Evolutionary conservation across 164 flowering plant genomes (phyloP).

Genomic region (Macadamia integrifolia): DNA sequence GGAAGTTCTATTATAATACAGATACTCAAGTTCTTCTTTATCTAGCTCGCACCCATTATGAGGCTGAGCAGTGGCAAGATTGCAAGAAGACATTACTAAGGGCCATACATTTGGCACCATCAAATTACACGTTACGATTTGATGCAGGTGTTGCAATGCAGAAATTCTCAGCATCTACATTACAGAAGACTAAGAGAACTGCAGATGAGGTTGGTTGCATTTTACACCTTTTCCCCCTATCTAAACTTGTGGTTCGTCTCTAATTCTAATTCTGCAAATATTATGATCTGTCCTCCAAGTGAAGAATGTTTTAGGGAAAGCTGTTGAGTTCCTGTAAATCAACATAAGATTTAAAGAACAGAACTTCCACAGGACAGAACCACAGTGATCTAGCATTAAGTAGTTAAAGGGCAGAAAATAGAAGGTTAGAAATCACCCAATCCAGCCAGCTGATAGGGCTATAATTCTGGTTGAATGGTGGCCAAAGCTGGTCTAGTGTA

Average conservation of each 20-base stretch:
- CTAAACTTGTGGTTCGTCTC: background rate
- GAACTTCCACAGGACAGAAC: too few relatives aligned
- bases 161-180: constrained; percentile 84
- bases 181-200: constrained; percentile 78
- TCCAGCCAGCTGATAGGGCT: too few relatives aligned
- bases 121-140: constrained; percentile 85
- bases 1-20: constrained; percentile 79
- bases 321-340: too few relatives aligned
- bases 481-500: too few relatives aligned
- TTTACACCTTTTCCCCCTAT: background rate
- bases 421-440: too few relatives aligned
- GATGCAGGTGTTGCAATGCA: constrained; percentile 94
- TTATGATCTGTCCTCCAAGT: background rate
- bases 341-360: too few relatives aligned
- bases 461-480: too few relatives aligned
- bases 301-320: background rate
- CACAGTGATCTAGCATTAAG: too few relatives aligned
- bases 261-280: background rate
- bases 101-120: constrained; percentile 94
- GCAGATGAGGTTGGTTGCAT: constrained; percentile 74
- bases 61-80: constrained; percentile 99
- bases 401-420: too few relatives aligned
- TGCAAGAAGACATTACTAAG: constrained; percentile 82
- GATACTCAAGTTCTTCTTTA: constrained; percentile 85
- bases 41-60: constrained; percentile 93